phyloP scores from a whole-genome alignment of 805 yeast species.

The Myxozyma neotropica region DNA sequence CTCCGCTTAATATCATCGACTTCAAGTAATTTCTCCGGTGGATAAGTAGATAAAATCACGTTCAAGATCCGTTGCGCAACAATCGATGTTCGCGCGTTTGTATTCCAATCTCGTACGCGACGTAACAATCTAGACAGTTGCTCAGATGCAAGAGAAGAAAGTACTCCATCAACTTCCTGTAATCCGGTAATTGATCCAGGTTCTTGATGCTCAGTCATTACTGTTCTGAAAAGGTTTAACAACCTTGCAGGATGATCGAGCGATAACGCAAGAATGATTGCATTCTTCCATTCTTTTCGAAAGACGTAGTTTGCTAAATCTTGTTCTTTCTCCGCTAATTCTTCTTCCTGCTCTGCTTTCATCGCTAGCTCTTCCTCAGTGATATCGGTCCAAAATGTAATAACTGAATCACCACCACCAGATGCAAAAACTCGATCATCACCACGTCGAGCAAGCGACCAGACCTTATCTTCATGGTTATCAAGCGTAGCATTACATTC shows the following conservation, averaged over 20 bases:
- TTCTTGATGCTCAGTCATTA: constrained; percentile 54
- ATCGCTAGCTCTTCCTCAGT: constrained; percentile 68
- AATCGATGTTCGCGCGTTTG: constrained; percentile 76
- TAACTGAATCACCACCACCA: constrained; percentile 95
- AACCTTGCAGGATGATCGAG: constrained; percentile 89
- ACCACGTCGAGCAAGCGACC: constrained; percentile 75
- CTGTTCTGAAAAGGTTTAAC: constrained; percentile 70
- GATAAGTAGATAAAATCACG: constrained; percentile 60
- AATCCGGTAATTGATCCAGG: constrained; percentile 57
- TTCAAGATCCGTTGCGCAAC: constrained; percentile 77
- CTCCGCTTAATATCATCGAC: constrained; percentile 68
- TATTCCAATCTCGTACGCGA: constrained; percentile 92
- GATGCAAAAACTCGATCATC: constrained; percentile 72
- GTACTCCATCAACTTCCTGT: constrained; percentile 62
- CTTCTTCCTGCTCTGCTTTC: constrained; percentile 54
- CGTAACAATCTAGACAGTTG: constrained; percentile 64
- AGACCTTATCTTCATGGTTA: constrained; percentile 88
- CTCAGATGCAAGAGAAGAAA: constrained; percentile 59
- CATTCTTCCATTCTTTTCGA: constrained; percentile 80
- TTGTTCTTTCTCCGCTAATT: constrained; percentile 86
- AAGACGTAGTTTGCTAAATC: constrained; percentile 72
- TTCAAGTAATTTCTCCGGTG: constrained; percentile 59
- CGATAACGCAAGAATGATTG: constrained; percentile 80
- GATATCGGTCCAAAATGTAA: constrained; percentile 86
- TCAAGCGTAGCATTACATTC: constrained; percentile 85